Base-by-base conservation (phyloP, 164 flowering plant genomes). In the Aristolochia contorta region DNA sequence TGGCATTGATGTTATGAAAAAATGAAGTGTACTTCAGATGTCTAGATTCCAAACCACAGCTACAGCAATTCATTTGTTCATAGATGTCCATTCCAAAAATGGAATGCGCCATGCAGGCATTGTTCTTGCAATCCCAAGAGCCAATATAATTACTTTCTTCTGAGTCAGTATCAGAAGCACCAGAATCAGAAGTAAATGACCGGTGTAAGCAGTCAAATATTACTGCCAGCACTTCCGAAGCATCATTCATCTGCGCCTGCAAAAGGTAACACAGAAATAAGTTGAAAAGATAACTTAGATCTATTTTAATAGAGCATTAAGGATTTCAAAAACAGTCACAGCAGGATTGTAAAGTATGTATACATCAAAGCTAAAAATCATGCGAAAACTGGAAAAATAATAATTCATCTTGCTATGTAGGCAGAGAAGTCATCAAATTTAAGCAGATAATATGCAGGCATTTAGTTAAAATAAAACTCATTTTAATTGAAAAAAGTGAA, bases 241-340 rank as follows among this genome's bases (percentile, higher is more conserved):
- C 99, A 80, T 94, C 99, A 79, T 94, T 94, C 99, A 91, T 91
- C 68, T 93, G 96, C 47, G 77, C 97, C 99, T 94, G 88, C 56
- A 27, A 67, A 57, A 64, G 37, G 16, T 8, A 53, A 21, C 24
- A 56, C 48, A 20, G 56, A 65, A 22, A 64, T 75, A 55, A 71
- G 53, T 58, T 61, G 14, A 54, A 59, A 57, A 18, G 20, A 30
- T 12, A 18, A 7, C 52, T 21, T 46, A 13, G 20, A 25, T n/a
- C 54, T 12, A 19, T 16, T 19, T 50, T 22, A 19, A 19, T 50
- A n/a, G 1, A 49, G 52, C 20, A 18, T 16, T 49, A 16, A 49
- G 52, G 2, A 16, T 16, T 16, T 49, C 13, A 16, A 16, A 49
- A 49, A 49, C n/a, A 16, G n/a, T 16, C n/a, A 20, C 24, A 33